phyloP scores from a whole-genome alignment of 1,139 yeast genomes.

The Candida frijolesensis region DNA sequence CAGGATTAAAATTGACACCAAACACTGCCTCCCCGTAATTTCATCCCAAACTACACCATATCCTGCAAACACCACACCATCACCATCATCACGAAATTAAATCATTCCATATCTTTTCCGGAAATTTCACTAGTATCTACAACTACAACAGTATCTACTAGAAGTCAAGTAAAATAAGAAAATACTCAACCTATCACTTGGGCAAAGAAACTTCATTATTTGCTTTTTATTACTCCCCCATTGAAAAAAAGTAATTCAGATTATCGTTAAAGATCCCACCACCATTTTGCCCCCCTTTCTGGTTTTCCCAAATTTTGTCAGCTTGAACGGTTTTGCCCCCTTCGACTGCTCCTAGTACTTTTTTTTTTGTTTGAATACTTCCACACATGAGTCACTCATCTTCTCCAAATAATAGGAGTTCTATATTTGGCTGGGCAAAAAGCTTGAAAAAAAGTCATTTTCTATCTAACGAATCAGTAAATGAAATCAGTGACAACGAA shows the following conservation, averaged over 20 bases:
- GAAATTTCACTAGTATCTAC: too few species aligned
- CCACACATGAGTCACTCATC: slow-evolving; percentile 40
- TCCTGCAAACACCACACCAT: too few species aligned
- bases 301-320: too few species aligned
- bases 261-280: neutral
- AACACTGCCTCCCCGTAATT: slow-evolving; percentile 3
- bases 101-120: too few species aligned
- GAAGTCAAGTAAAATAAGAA: too few species aligned
- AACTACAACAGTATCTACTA: too few species aligned
- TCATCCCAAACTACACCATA: neutral
- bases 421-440: slow-evolving; percentile 53
- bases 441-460: slow-evolving; percentile 43
- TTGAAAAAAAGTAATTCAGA: neutral
- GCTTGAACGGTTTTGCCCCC: too few species aligned
- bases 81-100: too few species aligned
- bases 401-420: slow-evolving; percentile 44
- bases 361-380: too few species aligned
- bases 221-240: neutral
- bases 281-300: too few species aligned
- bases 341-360: too few species aligned
- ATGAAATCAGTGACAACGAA: slow-evolving; percentile 35
- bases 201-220: neutral
- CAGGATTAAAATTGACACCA: neutral
- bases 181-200: too few species aligned
- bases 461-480: slow-evolving; percentile 43